Conservation (phyloP, 805 yeast species). For the Candida dajiaensis region DNA sequence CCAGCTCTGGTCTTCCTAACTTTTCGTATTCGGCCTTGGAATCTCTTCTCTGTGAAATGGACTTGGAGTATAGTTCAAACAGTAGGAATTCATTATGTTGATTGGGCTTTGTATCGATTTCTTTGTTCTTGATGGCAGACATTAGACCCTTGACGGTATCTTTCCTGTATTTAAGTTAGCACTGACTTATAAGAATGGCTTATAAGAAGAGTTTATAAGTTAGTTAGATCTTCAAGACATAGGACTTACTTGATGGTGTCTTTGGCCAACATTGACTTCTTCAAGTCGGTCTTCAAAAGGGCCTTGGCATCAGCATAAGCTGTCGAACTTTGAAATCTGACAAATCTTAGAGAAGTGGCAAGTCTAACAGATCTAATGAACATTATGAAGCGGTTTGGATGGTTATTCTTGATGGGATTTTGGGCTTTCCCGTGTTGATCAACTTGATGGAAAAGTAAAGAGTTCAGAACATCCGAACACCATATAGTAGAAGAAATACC, state of each 20-base stretch:
- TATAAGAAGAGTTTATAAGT: too few relatives aligned
- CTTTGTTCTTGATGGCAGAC: slow-evolving; percentile 38
- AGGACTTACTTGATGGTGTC: slow-evolving; percentile 25
- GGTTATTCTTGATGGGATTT: too few relatives aligned
- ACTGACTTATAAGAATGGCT: too few relatives aligned
- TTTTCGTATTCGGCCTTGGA: slow-evolving; percentile 41
- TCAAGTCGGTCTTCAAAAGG: slow-evolving; percentile 36
- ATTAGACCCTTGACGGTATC: slow-evolving; percentile 40
- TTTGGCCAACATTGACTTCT: slow-evolving; percentile 42
- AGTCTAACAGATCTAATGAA: not conserved
- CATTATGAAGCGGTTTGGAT: too few relatives aligned
- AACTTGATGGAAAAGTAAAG: too few relatives aligned
- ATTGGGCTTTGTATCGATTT: slow-evolving; percentile 31
- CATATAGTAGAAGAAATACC: too few relatives aligned
- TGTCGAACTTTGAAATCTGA: slow-evolving; percentile 7
- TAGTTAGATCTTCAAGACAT: too few relatives aligned
- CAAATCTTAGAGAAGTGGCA: not conserved
- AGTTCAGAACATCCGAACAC: too few relatives aligned
- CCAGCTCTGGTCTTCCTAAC: slow-evolving; percentile 46
- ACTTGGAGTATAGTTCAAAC: slow-evolving; percentile 33
- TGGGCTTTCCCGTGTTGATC: too few relatives aligned
- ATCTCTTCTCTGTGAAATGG: slow-evolving; percentile 44
- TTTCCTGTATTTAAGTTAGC: slow-evolving; percentile 19
- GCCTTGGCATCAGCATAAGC: slow-evolving; percentile 31
- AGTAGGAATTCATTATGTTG: slow-evolving; percentile 31